Percentiles rank a stretch among this genome's conserved stretches.
Evolutionary conservation across 2,329 filamentous ascomycete genomes (phyloP).

Genomic region (Cryphonectria japonica): DNA sequence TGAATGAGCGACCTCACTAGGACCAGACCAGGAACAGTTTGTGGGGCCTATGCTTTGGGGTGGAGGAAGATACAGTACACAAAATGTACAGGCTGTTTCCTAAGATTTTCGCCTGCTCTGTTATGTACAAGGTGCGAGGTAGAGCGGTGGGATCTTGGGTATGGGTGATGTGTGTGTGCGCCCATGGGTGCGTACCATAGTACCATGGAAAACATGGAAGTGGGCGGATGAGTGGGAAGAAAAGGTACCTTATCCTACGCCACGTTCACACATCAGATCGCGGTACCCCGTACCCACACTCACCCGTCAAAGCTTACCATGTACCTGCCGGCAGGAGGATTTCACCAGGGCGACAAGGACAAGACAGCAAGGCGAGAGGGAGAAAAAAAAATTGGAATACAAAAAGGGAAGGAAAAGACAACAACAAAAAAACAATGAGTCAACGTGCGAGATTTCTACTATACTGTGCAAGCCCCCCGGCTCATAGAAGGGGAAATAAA

Average conservation of each 20-base stretch:
- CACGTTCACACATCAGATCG: not conserved
- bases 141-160: conserved; percentile 4
- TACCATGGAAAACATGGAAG: not conserved
- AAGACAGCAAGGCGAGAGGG: not conserved
- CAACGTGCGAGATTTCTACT: conserved; percentile 7
- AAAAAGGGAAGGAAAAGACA: not conserved
- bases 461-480: conserved; percentile 4
- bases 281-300: conserved; percentile 6
- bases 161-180: not conserved
- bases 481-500: not conserved
- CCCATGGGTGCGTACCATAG: not conserved
- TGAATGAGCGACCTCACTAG: conserved; percentile 5
- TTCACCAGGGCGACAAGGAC: not conserved
- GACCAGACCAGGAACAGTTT: conserved; percentile 13
- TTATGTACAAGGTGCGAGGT: not conserved
- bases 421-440: not conserved
- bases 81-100: not conserved
- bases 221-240: not conserved
- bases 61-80: not conserved
- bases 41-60: conserved; percentile 12
- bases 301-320: not conserved
- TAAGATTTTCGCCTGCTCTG: not conserved
- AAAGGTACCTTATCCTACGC: conserved; percentile 5
- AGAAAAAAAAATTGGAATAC: not conserved
- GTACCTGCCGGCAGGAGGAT: conserved; percentile 4